Percentiles rank a stretch among this genome's conserved stretches.
Conservation (phyloP, 1,284 basidiomycete species). For the Marasmius sp. region DNA sequence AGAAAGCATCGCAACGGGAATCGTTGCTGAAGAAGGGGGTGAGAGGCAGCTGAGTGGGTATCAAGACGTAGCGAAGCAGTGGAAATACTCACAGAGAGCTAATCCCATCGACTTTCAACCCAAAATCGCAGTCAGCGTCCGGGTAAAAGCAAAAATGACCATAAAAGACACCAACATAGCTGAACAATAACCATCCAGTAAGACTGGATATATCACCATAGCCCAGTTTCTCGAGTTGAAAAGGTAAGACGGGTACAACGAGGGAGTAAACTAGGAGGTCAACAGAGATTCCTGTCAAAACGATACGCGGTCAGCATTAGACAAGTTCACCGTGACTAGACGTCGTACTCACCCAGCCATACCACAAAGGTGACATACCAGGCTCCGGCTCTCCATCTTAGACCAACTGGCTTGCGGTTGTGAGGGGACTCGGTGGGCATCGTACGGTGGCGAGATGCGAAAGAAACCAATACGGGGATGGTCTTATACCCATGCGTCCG, state of each 20-base stretch:
- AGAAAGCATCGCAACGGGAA: slow-evolving; percentile 68
- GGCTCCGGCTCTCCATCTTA: slow-evolving; percentile 2
- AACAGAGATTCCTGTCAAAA: not conserved
- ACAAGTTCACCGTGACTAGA: no score
- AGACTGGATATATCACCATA: not conserved
- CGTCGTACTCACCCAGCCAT: slow-evolving; percentile 2
- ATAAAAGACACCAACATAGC: slow-evolving; percentile 2
- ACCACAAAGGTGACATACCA: slow-evolving; percentile 8
- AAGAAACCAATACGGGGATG: no score
- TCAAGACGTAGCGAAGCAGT: not conserved
- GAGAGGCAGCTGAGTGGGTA: not conserved
- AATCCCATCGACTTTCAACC: slow-evolving; percentile 43
- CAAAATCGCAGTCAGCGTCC: not conserved
- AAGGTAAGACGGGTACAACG: slow-evolving; percentile 6
- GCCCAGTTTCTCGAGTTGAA: slow-evolving; percentile 1
- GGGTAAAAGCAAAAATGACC: no score
- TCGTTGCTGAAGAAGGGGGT: slow-evolving; percentile 48
- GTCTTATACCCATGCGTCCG: no score
- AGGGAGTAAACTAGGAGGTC: slow-evolving; percentile 8
- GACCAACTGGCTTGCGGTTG: not conserved
- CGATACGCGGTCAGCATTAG: not conserved
- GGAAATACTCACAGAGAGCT: slow-evolving; percentile 43
- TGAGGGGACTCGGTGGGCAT: no score
- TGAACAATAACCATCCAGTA: slow-evolving; percentile 6
- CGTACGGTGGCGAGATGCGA: no score